Evolutionary conservation across 495 filamentous ascomycete genomes (phyloP).

Genomic region (Penicillium odoratum): DNA sequence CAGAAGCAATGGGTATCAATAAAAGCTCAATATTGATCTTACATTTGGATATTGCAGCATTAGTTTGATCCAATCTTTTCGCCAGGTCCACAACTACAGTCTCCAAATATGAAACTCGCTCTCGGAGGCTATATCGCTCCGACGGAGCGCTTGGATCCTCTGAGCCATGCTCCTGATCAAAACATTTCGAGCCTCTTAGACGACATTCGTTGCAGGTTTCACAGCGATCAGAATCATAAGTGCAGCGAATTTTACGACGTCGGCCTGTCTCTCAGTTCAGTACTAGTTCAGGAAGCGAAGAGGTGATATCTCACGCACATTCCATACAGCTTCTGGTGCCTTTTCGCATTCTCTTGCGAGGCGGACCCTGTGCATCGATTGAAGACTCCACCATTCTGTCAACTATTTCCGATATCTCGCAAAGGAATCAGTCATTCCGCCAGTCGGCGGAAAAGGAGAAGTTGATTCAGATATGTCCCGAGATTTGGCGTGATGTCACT

Average conservation of each 20-base stretch:
- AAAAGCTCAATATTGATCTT: not conserved
- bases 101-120: constrained; percentile 40
- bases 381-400: constrained; percentile 18
- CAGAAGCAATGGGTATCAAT: not conserved
- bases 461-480: not conserved
- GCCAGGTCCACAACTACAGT: constrained; percentile 31
- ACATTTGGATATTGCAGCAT: constrained; percentile 6
- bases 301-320: constrained; percentile 25
- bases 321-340: constrained; percentile 44
- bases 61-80: constrained; percentile 26
- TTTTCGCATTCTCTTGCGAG: constrained; percentile 41
- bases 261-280: constrained; percentile 26
- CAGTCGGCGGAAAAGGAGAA: not conserved
- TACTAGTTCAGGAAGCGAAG: not conserved
- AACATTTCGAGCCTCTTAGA: constrained; percentile 32
- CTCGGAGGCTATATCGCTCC: constrained; percentile 39
- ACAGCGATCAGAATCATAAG: constrained; percentile 28
- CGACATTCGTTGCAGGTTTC: constrained; percentile 40
- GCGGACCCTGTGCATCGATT: constrained; percentile 26
- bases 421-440: not conserved
- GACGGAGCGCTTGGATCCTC: constrained; percentile 14
- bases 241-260: constrained; percentile 45
- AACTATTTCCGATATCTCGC: not conserved
- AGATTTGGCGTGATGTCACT: not conserved
- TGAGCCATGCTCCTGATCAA: constrained; percentile 34